Base-by-base conservation (phyloP, 73 alveolate genomes). In the Stentor coeruleus region DNA sequence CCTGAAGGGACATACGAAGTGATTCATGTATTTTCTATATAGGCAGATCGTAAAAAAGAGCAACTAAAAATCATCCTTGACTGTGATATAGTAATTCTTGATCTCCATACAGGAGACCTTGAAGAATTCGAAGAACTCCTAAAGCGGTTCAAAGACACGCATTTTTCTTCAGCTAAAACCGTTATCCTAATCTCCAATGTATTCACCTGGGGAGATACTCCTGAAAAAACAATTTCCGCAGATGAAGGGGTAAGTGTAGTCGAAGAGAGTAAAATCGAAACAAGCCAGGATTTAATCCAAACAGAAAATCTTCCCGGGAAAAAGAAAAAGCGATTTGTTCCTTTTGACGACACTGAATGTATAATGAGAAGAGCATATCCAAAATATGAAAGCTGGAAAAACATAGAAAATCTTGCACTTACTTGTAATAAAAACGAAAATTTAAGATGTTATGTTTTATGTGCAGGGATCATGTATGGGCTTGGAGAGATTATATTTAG, bases 401-500 rank as follows among this genome's bases (percentile, higher is more conserved):
- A 89, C 83, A 58, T 95, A 66, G 99, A 97, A 88, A 93, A 94
- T 49, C 81, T 96, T 26, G 98, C 96, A 31, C 91, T 97, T 90
- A 38, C 94, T 6, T 81, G 94, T 26, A 91, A 90, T 73, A 88
- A 95, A 42, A 91, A 91, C 74, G 97, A 93, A 72, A 91, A 91
- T 90, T 86, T 97, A 35, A 94, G 88, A 82, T 97, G 91, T 0
- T 94, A 91, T 75, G 97, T 97, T 2, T 87, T 97, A 35, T 90
- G 99, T 49, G 88, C 99, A 2, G 99, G 99, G 26, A 81, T 97
- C 74, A 85, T 90, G 20, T 97, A 97, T 82, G 99, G 99, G 1
- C 94, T 93, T 75, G 99, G 99, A 14, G 96, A 92, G 49, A 74
- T 73, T 3, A 86, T 87, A n/a, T 91, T 94, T 81, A 74, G 87